These are phyloP conservation scores for Aspergillus cristatus DNA, from an alignment of 495 filamentous ascomycete genomes.

Conservation along the genomic window DNA sequence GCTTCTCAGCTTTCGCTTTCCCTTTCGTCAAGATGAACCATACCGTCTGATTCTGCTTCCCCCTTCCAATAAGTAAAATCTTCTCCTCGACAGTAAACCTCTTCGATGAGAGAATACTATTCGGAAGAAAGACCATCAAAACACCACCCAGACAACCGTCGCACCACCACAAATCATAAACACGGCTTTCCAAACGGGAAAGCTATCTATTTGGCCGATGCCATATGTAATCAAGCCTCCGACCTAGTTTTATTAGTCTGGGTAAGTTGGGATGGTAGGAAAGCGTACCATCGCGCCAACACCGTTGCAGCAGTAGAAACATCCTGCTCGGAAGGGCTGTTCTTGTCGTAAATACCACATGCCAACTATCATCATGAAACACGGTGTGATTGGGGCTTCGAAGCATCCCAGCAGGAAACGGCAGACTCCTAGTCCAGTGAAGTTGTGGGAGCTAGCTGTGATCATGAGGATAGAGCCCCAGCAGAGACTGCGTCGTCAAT, in stretches of 20 bases:
- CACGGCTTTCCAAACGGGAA: conserved; percentile 32
- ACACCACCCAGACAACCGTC: conserved; percentile 28
- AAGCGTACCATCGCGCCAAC: conserved; percentile 30
- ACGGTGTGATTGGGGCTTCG: conserved; percentile 32
- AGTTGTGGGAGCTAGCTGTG: conserved; percentile 22
- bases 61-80: conserved; percentile 27
- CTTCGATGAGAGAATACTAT: conserved; percentile 28
- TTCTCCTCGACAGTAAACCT: conserved; percentile 31
- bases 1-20: background rate
- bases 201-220: conserved; percentile 37
- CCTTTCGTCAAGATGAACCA: too few relatives aligned
- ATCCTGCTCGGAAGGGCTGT: conserved; percentile 23
- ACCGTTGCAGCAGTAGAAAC: conserved; percentile 38
- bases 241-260: too few relatives aligned
- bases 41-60: conserved; percentile 25
- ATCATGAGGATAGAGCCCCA: conserved; percentile 35
- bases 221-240: conserved; percentile 42
- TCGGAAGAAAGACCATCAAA: conserved; percentile 28
- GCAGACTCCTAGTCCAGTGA: conserved; percentile 29
- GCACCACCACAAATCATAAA: conserved; percentile 30
- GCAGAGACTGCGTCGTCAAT: conserved; percentile 8
- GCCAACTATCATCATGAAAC: conserved; percentile 31
- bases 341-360: conserved; percentile 25
- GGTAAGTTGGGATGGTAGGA: background rate
- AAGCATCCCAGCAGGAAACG: conserved; percentile 33